Conservation (phyloP, 1,284 basidiomycete species). For the Volvariella surrecta region DNA sequence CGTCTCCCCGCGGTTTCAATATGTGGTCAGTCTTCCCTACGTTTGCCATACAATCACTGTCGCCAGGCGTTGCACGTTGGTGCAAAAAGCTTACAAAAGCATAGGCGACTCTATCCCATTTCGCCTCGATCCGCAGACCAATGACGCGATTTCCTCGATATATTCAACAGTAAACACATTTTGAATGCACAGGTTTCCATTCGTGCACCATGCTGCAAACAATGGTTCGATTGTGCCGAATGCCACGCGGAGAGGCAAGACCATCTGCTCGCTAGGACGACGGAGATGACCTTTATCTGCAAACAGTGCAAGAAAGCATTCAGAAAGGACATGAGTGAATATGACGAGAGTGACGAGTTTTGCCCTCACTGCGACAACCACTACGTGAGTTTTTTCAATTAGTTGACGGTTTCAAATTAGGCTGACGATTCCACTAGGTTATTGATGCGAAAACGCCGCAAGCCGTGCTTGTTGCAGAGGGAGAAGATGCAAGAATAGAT, state of each 20-base stretch:
- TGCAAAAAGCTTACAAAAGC: no score
- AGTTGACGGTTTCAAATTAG: neutral
- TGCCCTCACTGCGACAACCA: slow-evolving; percentile 98
- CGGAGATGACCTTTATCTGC: slow-evolving; percentile 91
- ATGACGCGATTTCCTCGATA: neutral
- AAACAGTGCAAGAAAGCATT: slow-evolving; percentile 99
- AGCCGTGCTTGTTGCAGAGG: slow-evolving; percentile 79
- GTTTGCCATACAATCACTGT: no score
- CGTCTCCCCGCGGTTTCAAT: no score
- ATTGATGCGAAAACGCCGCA: slow-evolving; percentile 91
- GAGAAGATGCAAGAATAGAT: slow-evolving; percentile 86
- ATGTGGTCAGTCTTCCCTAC: no score
- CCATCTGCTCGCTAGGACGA: slow-evolving; percentile 70
- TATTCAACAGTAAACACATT: slow-evolving; percentile 71
- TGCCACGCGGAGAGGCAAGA: slow-evolving; percentile 84
- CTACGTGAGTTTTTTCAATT: slow-evolving; percentile 65
- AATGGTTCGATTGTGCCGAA: slow-evolving; percentile 93
- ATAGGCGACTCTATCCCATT: neutral
- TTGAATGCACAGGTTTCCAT: slow-evolving; percentile 92
- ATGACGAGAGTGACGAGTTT: slow-evolving; percentile 96
- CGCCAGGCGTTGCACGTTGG: no score
- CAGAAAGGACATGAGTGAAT: slow-evolving; percentile 84
- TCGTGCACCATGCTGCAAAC: slow-evolving; percentile 90
- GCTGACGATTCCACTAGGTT: slow-evolving; percentile 46
- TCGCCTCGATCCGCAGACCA: slow-evolving; percentile 2